Conservation (phyloP, 768 basidiomycete genomes). For the Leccinum arenicola region DNA sequence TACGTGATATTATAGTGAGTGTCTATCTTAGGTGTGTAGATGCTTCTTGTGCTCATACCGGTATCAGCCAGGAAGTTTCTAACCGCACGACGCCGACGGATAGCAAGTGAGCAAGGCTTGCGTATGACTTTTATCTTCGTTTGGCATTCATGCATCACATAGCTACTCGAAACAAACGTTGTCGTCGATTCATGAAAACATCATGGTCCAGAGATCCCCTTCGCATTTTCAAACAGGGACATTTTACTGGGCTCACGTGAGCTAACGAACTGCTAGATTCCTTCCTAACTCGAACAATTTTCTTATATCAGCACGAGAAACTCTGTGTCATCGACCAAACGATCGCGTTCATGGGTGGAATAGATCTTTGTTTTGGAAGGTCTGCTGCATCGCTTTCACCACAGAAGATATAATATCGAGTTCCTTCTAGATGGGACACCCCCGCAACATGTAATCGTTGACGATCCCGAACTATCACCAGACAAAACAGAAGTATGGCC, state of each 20-base stretch:
- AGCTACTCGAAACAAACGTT: conserved; percentile 88
- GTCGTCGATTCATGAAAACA: conserved; percentile 79
- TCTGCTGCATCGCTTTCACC: conserved; percentile 23
- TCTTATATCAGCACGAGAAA: conserved; percentile 79
- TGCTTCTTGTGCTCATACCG: conserved; percentile 1
- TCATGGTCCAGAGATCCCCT: conserved; percentile 95
- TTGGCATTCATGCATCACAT: conserved; percentile 7
- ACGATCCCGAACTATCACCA: conserved; percentile 67
- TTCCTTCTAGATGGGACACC: conserved; percentile 79
- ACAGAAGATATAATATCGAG: not conserved
- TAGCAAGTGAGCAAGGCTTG: conserved; percentile 63
- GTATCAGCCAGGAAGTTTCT: conserved; percentile 85
- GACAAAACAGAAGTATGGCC: conserved; percentile 82
- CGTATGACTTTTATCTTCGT: not conserved
- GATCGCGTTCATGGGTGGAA: conserved; percentile 96
- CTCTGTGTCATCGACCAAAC: conserved; percentile 95
- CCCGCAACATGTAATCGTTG: conserved; percentile 85
- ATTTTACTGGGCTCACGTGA: conserved; percentile 97
- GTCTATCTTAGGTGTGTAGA: not conserved
- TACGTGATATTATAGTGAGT: conserved; percentile 91
- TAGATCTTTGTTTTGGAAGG: conserved; percentile 93
- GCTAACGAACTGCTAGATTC: conserved; percentile 20
- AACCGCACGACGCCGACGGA: conserved; percentile 92
- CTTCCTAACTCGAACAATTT: not conserved
- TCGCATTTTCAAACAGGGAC: conserved; percentile 97